Base-by-base conservation (phyloP, 768 basidiomycete species). In the Multifurca ochricompacta region DNA sequence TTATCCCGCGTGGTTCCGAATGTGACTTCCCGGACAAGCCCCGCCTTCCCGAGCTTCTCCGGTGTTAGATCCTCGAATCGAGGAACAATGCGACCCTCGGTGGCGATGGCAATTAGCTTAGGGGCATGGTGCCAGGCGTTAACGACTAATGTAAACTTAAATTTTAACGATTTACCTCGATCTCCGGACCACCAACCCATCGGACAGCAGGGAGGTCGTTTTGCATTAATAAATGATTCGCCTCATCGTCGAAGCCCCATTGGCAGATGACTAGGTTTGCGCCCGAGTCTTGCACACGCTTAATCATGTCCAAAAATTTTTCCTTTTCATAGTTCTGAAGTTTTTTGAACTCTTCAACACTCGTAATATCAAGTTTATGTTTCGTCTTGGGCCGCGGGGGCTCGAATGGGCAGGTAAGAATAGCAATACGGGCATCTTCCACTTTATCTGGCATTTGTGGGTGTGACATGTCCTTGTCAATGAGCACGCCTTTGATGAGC, bases 391-490 rank as follows among this genome's bases (percentile, higher is more conserved):
- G 96, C 21, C 96, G 85, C 3, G 96, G 96, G 16, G 96, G 96
- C 68, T 99, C 96, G 68, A 99, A 99, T 19, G 96, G 93, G 71
- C 96, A 99, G 40, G 96, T 99, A 41, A 99, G 80, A 70, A 99
- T 98, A 13, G 95, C 96, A 51, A 99, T 76, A 56, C 83, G 84
- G 50, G 96, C 96, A 68, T 98, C 89, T 61, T 77, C 79, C 63
- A 99, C 85, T 32, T 74, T 76, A 54, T 80, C 83, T 8, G 95
- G 95, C 96, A 99, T 99, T 70, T 96, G 92, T 4, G 95, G 88
- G 66, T 99, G 96, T 11, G 93, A 97, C 88, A 99, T 95, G 73
- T 99, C 95, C 73, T 99, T 99, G 83, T 99, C 96, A 68, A 99
- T 81, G 63, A 99, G 89, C 39, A 99, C 96, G 63, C 96, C 96